Evolutionary conservation across 1,139 yeast species (phyloP).

Genomic region (Hyphopichia khmerensis): DNA sequence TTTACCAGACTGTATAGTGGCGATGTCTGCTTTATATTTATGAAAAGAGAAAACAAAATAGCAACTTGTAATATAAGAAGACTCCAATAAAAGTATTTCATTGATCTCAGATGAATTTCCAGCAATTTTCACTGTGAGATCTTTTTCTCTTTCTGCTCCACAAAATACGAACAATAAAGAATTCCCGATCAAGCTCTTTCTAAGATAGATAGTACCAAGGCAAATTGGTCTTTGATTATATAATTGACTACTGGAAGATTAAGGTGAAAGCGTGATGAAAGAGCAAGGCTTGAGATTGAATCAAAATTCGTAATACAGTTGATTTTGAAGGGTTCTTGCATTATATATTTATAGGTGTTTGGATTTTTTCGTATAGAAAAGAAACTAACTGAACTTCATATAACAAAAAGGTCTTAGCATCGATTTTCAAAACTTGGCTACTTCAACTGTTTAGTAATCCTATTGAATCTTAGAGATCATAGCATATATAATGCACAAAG

Average conservation of each 20-base stretch:
- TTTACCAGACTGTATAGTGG: neutral
- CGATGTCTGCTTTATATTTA: constrained; percentile 6
- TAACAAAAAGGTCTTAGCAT: neutral
- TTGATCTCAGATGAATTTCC: neutral
- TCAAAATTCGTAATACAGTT: too few relatives aligned
- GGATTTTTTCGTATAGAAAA: too few relatives aligned
- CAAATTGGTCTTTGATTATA: too few relatives aligned
- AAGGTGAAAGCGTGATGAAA: too few relatives aligned
- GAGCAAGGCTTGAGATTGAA: too few relatives aligned
- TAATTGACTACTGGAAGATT: too few relatives aligned
- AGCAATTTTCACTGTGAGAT: neutral
- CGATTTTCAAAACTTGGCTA: too few relatives aligned
- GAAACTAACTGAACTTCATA: neutral
- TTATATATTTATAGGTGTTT: too few relatives aligned
- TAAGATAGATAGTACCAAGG: too few relatives aligned
- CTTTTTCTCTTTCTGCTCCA: neutral
- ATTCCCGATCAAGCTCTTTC: too few relatives aligned
- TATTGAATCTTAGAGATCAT: neutral
- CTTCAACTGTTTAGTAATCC: too few relatives aligned
- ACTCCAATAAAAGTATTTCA: constrained; percentile 1
- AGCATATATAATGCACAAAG: constrained; percentile 26
- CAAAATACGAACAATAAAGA: neutral
- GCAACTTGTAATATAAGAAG: neutral
- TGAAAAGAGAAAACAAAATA: neutral
- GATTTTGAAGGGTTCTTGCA: too few relatives aligned